Conservation (phyloP, 768 basidiomycete species). For the Austroboletus eburneus region DNA sequence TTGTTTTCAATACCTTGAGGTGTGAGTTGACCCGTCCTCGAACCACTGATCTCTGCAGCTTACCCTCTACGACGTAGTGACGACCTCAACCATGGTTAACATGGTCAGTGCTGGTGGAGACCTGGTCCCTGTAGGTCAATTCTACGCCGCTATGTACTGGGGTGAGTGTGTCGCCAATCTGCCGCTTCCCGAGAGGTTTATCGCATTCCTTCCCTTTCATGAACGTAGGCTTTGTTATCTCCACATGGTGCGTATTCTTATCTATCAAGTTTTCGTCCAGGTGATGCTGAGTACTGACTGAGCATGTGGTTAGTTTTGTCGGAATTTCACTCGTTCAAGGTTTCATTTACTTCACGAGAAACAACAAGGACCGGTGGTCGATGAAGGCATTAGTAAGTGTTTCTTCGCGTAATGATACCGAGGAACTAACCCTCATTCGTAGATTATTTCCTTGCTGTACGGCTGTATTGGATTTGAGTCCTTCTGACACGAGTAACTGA, state of each 20-base stretch:
- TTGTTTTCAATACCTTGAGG: too few species aligned
- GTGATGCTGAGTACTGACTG: too few species aligned
- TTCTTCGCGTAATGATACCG: neutral
- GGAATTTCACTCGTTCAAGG: slow-evolving; percentile 21
- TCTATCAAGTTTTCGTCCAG: neutral
- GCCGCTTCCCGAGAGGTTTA: neutral
- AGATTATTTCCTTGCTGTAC: slow-evolving; percentile 17
- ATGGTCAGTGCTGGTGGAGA: slow-evolving; percentile 5
- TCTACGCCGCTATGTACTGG: slow-evolving; percentile 17
- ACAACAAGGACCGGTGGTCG: slow-evolving; percentile 11
- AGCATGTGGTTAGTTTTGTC: slow-evolving; percentile 9
- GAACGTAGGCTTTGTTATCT: slow-evolving; percentile 12
- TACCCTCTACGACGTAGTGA: too few species aligned
- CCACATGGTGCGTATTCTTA: slow-evolving; percentile 9
- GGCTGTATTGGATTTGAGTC: neutral
- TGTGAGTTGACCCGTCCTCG: too few species aligned
- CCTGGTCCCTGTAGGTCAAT: slow-evolving; percentile 1
- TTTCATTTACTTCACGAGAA: slow-evolving; percentile 14
- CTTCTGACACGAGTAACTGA: neutral
- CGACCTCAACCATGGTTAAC: slow-evolving; percentile 1
- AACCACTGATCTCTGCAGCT: too few species aligned
- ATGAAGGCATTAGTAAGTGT: slow-evolving; percentile 16
- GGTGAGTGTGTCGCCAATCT: slow-evolving; percentile 7
- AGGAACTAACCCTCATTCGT: neutral
- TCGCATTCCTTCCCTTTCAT: neutral